Base-by-base conservation (phyloP, 805 yeast species). In the Candida saitoana region DNA sequence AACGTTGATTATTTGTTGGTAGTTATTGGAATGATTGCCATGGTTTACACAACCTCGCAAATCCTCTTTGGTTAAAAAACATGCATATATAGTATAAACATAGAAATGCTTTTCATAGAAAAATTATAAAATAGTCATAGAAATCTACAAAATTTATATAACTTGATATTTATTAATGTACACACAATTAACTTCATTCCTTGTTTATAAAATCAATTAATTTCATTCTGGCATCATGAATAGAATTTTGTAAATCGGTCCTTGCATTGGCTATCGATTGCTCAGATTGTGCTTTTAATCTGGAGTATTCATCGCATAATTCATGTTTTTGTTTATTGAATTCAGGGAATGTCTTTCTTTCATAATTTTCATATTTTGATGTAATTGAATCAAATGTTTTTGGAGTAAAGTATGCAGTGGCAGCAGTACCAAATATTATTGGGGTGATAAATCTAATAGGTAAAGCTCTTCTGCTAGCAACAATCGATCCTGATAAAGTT, bases 1-100 rank as follows among this genome's bases (percentile, higher is more conserved):
- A 22, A 52, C 1, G 49, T 76, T 7, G 86, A 85, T 54, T 61
- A 70, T 25, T 34, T 66, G 2, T 60, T 85, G 49, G 70, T 79
- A 2, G 24, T 68, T 0, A 58, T 83, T 45, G 95, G 95, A 2
- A 73, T 69, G 1, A 50, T 71, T 11, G 80, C 86, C 3, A 76
- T 84, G 80, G 51, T 72, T 1, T 86, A 84, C 57, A 85, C 90
- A 1, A 78, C 89, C 0, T 77, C 71, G 43, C 83, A 80, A 51
- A 73, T 82, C 37, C 47, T 80, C n/a, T 22, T 22, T 22, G 27
- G 27, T 22, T 22, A 22, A 11, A 22, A 11, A 22, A 7, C n/a
- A 6, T 22, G 27, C 27, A 22, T 22, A 22, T 22, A 22, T 22
- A 22, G 27, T 6, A 22, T 22, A 22, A 22, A 11, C 11, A 22